These are phyloP conservation scores for Clohesyomyces aquaticus DNA, from an alignment of 495 filamentous ascomycete species.

Conservation along the genomic window DNA sequence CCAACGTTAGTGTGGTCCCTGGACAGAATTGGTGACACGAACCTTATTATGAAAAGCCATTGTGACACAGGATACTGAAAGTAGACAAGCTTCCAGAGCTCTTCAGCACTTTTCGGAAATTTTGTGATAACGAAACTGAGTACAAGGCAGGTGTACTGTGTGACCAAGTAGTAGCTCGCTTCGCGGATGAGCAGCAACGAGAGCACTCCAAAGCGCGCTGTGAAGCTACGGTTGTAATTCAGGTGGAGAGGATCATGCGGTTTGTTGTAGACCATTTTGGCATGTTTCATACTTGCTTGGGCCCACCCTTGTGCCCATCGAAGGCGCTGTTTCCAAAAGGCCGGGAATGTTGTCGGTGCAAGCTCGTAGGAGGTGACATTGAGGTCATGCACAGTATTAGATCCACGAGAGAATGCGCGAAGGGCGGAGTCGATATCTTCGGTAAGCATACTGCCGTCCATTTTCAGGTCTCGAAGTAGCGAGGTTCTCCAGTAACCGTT, in stretches of 20 bases:
- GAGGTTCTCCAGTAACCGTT: slow-evolving; percentile 50
- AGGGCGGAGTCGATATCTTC: slow-evolving; percentile 53
- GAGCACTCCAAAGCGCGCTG: slow-evolving; percentile 43
- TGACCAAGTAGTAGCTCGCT: slow-evolving; percentile 47
- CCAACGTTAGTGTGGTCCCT: slow-evolving; percentile 7
- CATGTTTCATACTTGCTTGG: slow-evolving; percentile 44
- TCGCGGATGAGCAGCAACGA: slow-evolving; percentile 47
- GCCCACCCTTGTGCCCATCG: slow-evolving; percentile 50
- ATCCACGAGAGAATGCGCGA: slow-evolving; percentile 44
- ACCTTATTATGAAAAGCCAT: slow-evolving; percentile 50
- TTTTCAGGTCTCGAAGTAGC: slow-evolving; percentile 47
- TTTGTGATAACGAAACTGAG: slow-evolving; percentile 44
- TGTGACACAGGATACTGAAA: slow-evolving; percentile 47
- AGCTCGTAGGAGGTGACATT: slow-evolving; percentile 48
- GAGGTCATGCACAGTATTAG: slow-evolving; percentile 45
- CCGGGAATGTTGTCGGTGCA: slow-evolving; percentile 43
- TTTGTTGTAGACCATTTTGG: slow-evolving; percentile 42
- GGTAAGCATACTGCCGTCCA: slow-evolving; percentile 50
- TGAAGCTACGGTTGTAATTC: slow-evolving; percentile 29
- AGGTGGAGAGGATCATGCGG: slow-evolving; percentile 30
- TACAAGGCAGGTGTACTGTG: slow-evolving; percentile 45
- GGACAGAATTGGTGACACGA: slow-evolving; percentile 18
- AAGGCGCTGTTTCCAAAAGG: slow-evolving; percentile 49
- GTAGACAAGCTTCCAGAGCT: slow-evolving; percentile 42
- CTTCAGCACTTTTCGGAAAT: slow-evolving; percentile 39